Conservation (phyloP, 441 rosid genomes). For the Populus hybrid region DNA sequence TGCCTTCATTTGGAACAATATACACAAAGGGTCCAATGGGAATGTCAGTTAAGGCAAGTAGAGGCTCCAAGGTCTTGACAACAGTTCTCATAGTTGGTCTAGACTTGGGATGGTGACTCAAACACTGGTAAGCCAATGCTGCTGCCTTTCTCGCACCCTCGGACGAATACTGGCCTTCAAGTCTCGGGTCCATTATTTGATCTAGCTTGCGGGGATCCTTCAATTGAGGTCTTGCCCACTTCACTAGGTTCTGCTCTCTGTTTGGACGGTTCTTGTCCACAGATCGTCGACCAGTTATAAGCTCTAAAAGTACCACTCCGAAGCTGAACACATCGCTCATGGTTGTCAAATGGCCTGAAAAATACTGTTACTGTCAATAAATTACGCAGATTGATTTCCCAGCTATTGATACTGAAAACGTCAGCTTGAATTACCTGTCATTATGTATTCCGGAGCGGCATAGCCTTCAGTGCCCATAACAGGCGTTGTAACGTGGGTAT, state of each 20-base stretch:
- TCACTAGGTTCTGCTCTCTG: constrained; percentile 54
- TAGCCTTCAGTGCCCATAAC: constrained; percentile 92
- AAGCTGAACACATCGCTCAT: no score
- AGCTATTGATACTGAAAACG: neutral
- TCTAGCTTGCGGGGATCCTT: constrained; percentile 53
- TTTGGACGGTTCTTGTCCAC: constrained; percentile 53
- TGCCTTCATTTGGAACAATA: constrained; percentile 34
- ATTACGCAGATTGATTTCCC: neutral
- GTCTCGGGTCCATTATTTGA: constrained; percentile 62
- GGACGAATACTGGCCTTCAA: constrained; percentile 57
- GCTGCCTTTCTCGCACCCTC: constrained; percentile 58
- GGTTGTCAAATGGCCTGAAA: constrained; percentile 84
- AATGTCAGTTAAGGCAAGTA: constrained; percentile 47
- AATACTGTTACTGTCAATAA: neutral
- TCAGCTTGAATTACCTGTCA: constrained; percentile 53
- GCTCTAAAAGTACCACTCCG: constrained; percentile 77
- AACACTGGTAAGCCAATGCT: constrained; percentile 60
- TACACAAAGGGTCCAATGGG: constrained; percentile 45
- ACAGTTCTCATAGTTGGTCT: constrained; percentile 70
- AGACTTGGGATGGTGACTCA: constrained; percentile 55
- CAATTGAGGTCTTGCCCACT: constrained; percentile 68
- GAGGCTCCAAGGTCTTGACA: constrained; percentile 55
- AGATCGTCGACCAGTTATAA: constrained; percentile 61
- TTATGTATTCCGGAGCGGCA: constrained; percentile 16
- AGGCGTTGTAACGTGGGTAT: constrained; percentile 66